Evolutionary conservation across 2,329 filamentous ascomycete genomes (phyloP), one percentile per base, ranked within the genome.

Genomic region (Chrysosporium keratinophilum): DNA sequence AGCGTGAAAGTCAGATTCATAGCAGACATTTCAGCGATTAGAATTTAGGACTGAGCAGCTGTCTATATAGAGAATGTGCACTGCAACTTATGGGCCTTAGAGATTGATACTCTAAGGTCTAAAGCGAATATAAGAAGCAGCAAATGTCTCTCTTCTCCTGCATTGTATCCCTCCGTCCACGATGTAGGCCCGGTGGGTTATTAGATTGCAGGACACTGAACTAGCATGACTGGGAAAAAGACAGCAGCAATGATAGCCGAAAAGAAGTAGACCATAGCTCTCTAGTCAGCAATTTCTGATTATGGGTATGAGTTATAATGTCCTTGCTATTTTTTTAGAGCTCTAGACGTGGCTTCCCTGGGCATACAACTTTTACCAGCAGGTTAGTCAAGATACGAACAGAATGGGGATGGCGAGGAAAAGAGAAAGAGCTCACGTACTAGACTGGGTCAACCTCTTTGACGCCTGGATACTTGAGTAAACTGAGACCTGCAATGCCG

Each of bases 401-500:
- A n/a, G 20, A n/a, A 48, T 33, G 23, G 12, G 20, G 40, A 43
- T 37, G 70, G n/a, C 5, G 7, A 17, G 17, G 20, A 7, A 17
- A 23, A 28, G 12, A 39, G 9, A 28, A 17, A 12, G 5, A 39
- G 28, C 3, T 7, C 39, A 53, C 77, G 74, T 74, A 87, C 83
- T 97, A 98, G 43, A 88, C 81, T 33, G 93, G 87, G 68, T 98
- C 87, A 50, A 98, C 84, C 56, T 85, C 82, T 62, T 85, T 78
- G 42, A 96, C 71, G 0, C 83, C 88, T 5, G 85, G 81, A 64
- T 86, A 87, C 10, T 82, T 82, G 28, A 97, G 73, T 54, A 98
- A 77, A 66, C 89, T 95, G 60, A 98, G 72, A 1, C 93, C 93
- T 17, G 90, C 87, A 59, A 96, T 72, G 20, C 88, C 89, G 68